phyloP scores from a whole-genome alignment of 352 stramenopile genomes.

The Aphanomyces astaci region DNA sequence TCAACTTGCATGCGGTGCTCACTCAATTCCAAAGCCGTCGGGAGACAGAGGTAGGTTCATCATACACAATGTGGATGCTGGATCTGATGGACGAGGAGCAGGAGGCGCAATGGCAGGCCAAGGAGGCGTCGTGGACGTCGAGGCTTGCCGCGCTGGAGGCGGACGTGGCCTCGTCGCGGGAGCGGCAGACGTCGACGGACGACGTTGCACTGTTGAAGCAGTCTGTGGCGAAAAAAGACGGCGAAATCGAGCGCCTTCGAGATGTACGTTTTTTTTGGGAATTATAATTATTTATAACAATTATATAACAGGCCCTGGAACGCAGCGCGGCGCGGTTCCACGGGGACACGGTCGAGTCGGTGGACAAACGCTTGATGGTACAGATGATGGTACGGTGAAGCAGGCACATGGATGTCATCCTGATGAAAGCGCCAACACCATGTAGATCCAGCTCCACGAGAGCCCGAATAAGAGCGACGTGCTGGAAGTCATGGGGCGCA shows the following conservation, averaged over 20 bases:
- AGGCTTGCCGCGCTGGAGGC: not conserved
- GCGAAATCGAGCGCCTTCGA: not conserved
- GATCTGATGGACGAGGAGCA: not conserved
- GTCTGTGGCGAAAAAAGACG: not conserved
- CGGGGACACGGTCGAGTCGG: not conserved
- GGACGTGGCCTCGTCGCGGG: too few relatives aligned
- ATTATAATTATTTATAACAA: too few relatives aligned
- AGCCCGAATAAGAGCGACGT: conserved; percentile 18
- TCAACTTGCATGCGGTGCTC: not conserved
- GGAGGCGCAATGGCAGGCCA: not conserved
- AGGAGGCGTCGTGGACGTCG: not conserved
- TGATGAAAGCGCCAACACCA: not conserved
- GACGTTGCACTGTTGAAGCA: not conserved
- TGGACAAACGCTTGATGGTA: conserved; percentile 17
- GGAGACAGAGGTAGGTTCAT: not conserved
- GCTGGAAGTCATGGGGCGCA: conserved; percentile 15
- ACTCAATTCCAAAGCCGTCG: not conserved
- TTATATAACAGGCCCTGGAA: conserved; percentile 12
- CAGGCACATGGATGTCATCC: not conserved
- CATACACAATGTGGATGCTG: not conserved
- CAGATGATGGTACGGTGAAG: conserved; percentile 13
- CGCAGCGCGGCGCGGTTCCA: not conserved
- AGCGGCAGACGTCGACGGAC: not conserved
- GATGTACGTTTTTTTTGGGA: conserved; percentile 3
- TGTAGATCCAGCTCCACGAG: conserved; percentile 16